These are phyloP conservation scores for Diplogelasinospora grovesii DNA, from an alignment of 495 filamentous ascomycete genomes.

Conservation along the genomic window DNA sequence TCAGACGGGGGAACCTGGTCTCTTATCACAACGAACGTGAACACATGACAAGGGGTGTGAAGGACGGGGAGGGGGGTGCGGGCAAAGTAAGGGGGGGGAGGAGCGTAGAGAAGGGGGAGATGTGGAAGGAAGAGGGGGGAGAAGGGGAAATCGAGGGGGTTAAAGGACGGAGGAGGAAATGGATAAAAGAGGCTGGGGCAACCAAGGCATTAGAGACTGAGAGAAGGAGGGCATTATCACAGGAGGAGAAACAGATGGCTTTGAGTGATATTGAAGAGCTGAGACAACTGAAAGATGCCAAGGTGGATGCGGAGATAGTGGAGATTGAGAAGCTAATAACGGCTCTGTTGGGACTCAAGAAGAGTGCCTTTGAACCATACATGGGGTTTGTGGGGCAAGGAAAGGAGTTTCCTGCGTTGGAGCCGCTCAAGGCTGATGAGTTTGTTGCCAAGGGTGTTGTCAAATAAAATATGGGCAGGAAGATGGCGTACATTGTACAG, in stretches of 20 bases:
- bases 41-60: not conserved
- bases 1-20: constrained; percentile 17
- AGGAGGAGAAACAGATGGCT: constrained; percentile 13
- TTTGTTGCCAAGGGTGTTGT: too few relatives aligned
- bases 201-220: constrained; percentile 18
- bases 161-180: not conserved
- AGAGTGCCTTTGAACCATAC: too few relatives aligned
- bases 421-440: constrained; percentile 4
- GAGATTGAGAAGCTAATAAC: constrained; percentile 24
- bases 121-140: too few relatives aligned
- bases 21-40: constrained; percentile 17
- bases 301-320: constrained; percentile 19
- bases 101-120: too few relatives aligned
- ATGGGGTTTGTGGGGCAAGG: constrained; percentile 12
- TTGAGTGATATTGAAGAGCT: constrained; percentile 19
- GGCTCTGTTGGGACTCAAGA: too few relatives aligned
- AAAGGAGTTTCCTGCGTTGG: not conserved
- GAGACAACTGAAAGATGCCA: constrained; percentile 11
- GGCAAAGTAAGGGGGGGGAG: too few relatives aligned
- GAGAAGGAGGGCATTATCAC: constrained; percentile 18
- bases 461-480: too few relatives aligned
- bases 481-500: too few relatives aligned
- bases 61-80: too few relatives aligned
- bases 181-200: constrained; percentile 6
- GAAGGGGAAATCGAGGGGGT: too few relatives aligned